A percentile compares a stretch with the other conserved stretches of the same genome.
Evolutionary conservation across 1,139 yeast genomes (phyloP).

Genomic region (Saccharomyces pastorianus): DNA sequence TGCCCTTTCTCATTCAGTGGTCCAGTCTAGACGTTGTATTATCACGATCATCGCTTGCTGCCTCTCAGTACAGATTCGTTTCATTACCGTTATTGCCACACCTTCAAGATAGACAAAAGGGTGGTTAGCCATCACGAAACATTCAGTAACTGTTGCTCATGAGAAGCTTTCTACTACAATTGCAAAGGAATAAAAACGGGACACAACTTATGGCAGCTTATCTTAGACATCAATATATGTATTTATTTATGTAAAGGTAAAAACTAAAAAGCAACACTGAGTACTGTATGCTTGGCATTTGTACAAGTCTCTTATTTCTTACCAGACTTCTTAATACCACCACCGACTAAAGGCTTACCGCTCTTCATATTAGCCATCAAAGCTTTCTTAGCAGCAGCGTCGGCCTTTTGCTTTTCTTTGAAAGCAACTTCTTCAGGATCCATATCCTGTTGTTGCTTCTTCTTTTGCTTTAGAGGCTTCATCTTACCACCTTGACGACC

Average conservation of each 20-base stretch:
- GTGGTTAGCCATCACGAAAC: too few relatives aligned
- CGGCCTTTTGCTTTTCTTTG: conserved; percentile 92
- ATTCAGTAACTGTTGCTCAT: too few relatives aligned
- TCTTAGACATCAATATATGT: not conserved
- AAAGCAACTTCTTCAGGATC: conserved; percentile 87
- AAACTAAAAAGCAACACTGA: not conserved
- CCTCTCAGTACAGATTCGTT: too few relatives aligned
- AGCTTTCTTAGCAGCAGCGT: conserved; percentile 85
- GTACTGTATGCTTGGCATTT: not conserved
- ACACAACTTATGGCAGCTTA: not conserved
- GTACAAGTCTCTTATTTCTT: conserved; percentile 40
- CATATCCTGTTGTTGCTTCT: conserved; percentile 59
- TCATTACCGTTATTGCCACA: too few relatives aligned
- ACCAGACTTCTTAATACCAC: conserved; percentile 89
- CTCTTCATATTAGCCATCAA: conserved; percentile 80
- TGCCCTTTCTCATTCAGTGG: too few relatives aligned
- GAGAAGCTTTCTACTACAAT: not conserved
- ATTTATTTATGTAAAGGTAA: not conserved
- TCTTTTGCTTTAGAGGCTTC: conserved; percentile 48
- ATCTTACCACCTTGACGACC: conserved; percentile 68
- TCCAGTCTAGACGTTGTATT: too few relatives aligned
- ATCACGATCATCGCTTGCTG: too few relatives aligned
- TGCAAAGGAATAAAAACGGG: not conserved
- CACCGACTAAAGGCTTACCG: conserved; percentile 87
- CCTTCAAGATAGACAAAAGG: too few relatives aligned